These are phyloP conservation scores for Triglochin maritima DNA, from an alignment of 106 monocot genomes.

Conservation along the genomic window DNA sequence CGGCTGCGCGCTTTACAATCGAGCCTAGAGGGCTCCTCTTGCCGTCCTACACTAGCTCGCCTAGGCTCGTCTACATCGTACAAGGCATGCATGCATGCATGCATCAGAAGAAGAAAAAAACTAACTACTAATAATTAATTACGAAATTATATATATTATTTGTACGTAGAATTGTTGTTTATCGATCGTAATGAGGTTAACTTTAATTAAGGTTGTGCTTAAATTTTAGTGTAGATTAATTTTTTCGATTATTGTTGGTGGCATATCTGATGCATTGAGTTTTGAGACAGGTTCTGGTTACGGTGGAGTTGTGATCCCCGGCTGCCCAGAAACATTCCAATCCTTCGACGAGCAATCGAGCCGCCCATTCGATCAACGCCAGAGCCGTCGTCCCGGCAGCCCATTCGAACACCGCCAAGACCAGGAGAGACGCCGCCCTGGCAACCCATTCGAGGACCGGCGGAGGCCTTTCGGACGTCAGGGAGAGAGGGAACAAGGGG, in stretches of 20 bases:
- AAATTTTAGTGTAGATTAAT: too few relatives aligned
- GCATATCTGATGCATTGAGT: too few relatives aligned
- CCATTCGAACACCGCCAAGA: background rate
- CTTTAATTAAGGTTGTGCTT: too few relatives aligned
- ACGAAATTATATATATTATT: background rate
- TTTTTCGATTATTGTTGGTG: too few relatives aligned
- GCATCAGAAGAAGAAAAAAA: too few relatives aligned
- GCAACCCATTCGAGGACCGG: too few relatives aligned
- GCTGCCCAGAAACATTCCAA: conserved; percentile 15
- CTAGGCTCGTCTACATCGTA: conserved; percentile 13
- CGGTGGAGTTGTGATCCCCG: conserved; percentile 14
- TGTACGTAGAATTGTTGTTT: background rate
- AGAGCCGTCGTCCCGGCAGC: too few relatives aligned
- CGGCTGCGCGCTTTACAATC: background rate
- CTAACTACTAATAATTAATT: too few relatives aligned
- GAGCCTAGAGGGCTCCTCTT: conserved; percentile 12
- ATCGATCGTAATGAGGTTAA: too few relatives aligned
- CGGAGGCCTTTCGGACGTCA: too few relatives aligned
- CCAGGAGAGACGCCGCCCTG: background rate
- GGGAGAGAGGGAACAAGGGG: background rate
- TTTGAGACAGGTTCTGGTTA: conserved; percentile 3
- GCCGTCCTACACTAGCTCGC: conserved; percentile 13
- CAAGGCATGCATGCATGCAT: background rate
- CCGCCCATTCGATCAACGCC: background rate
- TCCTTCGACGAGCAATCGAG: conserved; percentile 1